Percentiles rank a stretch among this genome's conserved stretches.
These are phyloP conservation scores for Pelargonium myrrhifolium DNA, from an alignment of 441 rosid genomes.

Conservation along the genomic window DNA sequence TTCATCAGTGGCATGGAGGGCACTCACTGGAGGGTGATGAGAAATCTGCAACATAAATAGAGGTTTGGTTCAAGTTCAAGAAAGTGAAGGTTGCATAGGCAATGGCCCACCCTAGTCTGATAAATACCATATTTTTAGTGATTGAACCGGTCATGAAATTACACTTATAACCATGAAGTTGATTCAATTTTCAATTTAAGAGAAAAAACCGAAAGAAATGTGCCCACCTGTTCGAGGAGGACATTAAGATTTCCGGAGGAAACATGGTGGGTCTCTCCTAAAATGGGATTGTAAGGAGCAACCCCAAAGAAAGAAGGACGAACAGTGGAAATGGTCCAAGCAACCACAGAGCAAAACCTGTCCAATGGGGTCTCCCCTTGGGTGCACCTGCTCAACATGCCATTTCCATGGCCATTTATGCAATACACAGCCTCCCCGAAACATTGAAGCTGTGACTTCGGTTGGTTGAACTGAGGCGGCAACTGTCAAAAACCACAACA, in stretches of 20 bases:
- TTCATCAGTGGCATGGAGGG: conserved; percentile 73
- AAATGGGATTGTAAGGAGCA: conserved; percentile 75
- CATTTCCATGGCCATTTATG: conserved; percentile 20
- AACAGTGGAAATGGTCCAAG: conserved; percentile 56
- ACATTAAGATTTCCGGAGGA: conserved; percentile 53
- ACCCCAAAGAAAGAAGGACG: conserved; percentile 58
- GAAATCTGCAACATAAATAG: conserved; percentile 42
- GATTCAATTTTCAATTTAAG: too few species aligned
- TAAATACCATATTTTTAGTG: too few species aligned
- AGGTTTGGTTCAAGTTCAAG: not conserved
- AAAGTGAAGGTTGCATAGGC: too few species aligned
- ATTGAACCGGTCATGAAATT: too few species aligned
- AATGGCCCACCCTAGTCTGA: too few species aligned
- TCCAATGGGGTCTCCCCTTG: conserved; percentile 35
- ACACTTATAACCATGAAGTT: too few species aligned
- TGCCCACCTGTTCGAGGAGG: conserved; percentile 68
- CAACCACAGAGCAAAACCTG: conserved; percentile 43
- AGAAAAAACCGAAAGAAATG: too few species aligned
- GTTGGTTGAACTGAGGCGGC: conserved; percentile 64
- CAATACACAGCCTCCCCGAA: conserved; percentile 57
- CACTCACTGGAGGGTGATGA: conserved; percentile 83
- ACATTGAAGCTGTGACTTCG: conserved; percentile 82
- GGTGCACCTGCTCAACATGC: conserved; percentile 44
- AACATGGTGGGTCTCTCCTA: conserved; percentile 91
- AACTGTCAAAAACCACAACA: conserved; percentile 29